A percentile compares a stretch with the other conserved stretches of the same genome.
These are phyloP conservation scores for Chalciporus sp. DNA, from an alignment of 1,284 basidiomycete species.

Conservation along the genomic window DNA sequence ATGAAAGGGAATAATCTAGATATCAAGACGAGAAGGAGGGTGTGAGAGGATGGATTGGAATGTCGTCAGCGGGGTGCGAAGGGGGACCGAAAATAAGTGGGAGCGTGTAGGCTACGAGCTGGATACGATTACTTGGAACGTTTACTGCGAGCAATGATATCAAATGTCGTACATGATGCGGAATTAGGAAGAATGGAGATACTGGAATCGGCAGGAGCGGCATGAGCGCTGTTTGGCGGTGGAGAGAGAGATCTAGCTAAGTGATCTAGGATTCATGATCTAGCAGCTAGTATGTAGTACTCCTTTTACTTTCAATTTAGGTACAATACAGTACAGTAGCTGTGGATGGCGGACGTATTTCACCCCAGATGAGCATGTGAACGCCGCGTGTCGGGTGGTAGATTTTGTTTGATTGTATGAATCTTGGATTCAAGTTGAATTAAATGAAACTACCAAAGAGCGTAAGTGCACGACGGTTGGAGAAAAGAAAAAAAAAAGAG, in stretches of 20 bases:
- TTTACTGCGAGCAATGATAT: neutral
- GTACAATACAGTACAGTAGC: too few species aligned
- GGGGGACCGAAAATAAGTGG: neutral
- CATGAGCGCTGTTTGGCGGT: neutral
- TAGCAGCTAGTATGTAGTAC: too few species aligned
- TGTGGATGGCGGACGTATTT: conserved; percentile 1
- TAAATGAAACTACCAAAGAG: conserved; percentile 28
- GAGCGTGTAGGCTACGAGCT: neutral
- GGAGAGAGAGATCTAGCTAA: too few species aligned
- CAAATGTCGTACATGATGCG: neutral
- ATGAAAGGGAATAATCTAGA: neutral
- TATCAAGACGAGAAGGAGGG: neutral
- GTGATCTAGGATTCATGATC: too few species aligned
- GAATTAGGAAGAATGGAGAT: neutral
- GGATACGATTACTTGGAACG: too few species aligned
- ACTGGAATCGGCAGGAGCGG: neutral
- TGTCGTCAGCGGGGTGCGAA: neutral
- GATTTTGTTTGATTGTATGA: neutral
- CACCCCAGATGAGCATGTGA: conserved; percentile 3
- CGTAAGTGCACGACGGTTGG: conserved; percentile 15
- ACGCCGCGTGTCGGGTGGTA: conserved; percentile 8
- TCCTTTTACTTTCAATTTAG: too few species aligned
- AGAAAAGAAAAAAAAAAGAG: neutral
- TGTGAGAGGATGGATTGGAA: too few species aligned
- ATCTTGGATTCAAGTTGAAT: neutral